Percentiles rank a stretch among this genome's conserved stretches.
Evolutionary conservation across 2,329 filamentous ascomycete genomes (phyloP).

Genomic region (Dactylellina haptotyla): DNA sequence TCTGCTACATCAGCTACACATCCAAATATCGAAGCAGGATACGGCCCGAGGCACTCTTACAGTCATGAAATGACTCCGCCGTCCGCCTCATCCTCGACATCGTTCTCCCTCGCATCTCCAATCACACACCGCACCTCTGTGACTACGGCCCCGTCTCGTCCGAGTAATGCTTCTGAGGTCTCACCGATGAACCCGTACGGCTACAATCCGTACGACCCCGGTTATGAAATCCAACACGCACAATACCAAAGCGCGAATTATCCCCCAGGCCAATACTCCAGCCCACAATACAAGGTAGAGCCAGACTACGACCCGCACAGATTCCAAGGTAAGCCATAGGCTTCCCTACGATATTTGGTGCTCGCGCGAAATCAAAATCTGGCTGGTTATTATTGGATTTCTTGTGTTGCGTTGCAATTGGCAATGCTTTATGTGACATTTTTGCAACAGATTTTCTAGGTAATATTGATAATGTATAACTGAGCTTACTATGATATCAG

Average conservation of each 20-base stretch:
- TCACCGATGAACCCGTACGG: constrained; percentile 43
- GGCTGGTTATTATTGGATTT: constrained; percentile 51
- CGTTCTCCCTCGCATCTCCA: constrained; percentile 45
- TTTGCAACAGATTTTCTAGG: constrained; percentile 39
- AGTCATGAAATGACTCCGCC: constrained; percentile 37
- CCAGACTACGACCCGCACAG: constrained; percentile 48
- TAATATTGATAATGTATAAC: constrained; percentile 49
- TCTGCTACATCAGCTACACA: constrained; percentile 50
- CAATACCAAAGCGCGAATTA: constrained; percentile 37
- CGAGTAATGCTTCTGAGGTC: constrained; percentile 30
- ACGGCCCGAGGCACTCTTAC: constrained; percentile 31
- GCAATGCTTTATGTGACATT: constrained; percentile 41
- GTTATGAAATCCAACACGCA: constrained; percentile 31
- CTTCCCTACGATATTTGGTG: constrained; percentile 54
- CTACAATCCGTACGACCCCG: constrained; percentile 44
- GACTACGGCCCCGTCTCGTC: constrained; percentile 19
- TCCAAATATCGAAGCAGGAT: constrained; percentile 33
- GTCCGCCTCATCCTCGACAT: constrained; percentile 37
- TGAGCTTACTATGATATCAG: constrained; percentile 54
- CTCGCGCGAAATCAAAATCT: constrained; percentile 44
- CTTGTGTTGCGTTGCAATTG: constrained; percentile 54
- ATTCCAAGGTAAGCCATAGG: constrained; percentile 54
- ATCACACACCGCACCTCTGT: constrained; percentile 24
- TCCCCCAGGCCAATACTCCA: constrained; percentile 31
- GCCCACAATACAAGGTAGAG: constrained; percentile 33